These are phyloP conservation scores for Salix brachista DNA, from an alignment of 345 rosid species.

Conservation along the genomic window DNA sequence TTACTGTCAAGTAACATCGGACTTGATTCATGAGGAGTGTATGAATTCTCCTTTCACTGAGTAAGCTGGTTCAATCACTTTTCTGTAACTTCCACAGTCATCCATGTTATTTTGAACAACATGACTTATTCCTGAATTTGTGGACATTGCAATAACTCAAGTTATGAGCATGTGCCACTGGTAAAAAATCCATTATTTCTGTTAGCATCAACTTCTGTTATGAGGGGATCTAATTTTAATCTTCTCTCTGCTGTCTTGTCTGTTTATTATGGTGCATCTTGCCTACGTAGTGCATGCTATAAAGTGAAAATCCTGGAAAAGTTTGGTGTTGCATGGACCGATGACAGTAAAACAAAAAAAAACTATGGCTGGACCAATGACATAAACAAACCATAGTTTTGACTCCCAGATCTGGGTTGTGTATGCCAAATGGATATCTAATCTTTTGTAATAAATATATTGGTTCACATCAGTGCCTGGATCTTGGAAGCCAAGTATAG, in stretches of 20 bases:
- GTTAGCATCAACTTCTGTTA: background rate
- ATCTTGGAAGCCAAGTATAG: background rate
- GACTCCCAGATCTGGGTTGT: background rate
- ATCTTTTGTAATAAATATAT: background rate
- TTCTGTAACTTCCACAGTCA: background rate
- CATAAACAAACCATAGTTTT: background rate
- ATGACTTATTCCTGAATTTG: background rate
- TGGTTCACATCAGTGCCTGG: background rate
- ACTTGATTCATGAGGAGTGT: slow-evolving; percentile 49
- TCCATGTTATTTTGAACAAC: background rate
- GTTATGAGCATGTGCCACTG: background rate
- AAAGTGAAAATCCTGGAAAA: background rate
- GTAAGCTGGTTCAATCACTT: slow-evolving; percentile 46
- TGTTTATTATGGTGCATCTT: background rate
- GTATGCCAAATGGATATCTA: background rate
- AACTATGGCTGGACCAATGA: background rate
- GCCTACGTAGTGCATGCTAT: background rate
- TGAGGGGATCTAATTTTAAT: background rate
- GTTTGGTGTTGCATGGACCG: background rate
- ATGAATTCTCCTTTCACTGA: slow-evolving; percentile 42
- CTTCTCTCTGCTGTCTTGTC: background rate
- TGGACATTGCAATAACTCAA: background rate
- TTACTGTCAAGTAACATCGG: slow-evolving; percentile 68
- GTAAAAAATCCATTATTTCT: background rate
- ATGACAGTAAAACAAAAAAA: background rate